A percentile compares a stretch with the other conserved stretches of the same genome.
These are phyloP conservation scores for Phyllosticta capitalensis DNA, from an alignment of 2,329 filamentous ascomycete genomes.

Conservation along the genomic window DNA sequence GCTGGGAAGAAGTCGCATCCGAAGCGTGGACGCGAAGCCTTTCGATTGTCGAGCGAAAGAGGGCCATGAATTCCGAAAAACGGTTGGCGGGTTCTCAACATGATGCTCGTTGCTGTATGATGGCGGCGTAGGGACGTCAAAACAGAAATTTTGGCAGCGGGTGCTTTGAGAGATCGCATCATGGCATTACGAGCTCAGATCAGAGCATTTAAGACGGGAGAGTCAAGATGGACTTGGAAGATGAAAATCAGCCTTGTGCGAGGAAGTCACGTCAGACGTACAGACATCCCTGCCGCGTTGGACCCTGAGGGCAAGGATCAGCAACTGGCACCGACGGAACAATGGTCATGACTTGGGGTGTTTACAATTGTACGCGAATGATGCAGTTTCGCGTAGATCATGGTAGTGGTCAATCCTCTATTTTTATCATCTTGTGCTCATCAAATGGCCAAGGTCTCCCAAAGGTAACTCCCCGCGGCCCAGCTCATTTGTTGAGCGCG, in stretches of 20 bases:
- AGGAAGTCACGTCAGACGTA: no score
- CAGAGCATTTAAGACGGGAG: no score
- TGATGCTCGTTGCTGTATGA: background rate
- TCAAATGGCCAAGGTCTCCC: background rate
- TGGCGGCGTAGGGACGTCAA: background rate
- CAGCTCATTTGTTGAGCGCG: background rate
- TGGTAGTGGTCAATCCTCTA: background rate
- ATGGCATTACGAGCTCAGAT: no score
- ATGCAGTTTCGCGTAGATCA: background rate
- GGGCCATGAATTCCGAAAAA: conserved; percentile 43
- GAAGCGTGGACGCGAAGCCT: conserved; percentile 21
- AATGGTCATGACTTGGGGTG: no score
- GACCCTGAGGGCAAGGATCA: no score
- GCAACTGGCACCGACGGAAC: no score
- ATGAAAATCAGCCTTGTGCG: no score
- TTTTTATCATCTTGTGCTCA: background rate
- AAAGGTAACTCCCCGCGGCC: background rate
- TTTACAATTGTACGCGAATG: background rate
- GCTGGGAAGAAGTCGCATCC: conserved; percentile 24
- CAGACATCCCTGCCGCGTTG: no score
- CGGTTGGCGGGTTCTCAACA: conserved; percentile 32
- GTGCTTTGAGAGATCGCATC: no score
- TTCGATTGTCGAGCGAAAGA: conserved; percentile 24
- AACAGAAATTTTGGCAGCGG: background rate
- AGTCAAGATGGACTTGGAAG: no score